Conservation (phyloP, 148 eudicot species). For the Fagopyrum tataricum region DNA sequence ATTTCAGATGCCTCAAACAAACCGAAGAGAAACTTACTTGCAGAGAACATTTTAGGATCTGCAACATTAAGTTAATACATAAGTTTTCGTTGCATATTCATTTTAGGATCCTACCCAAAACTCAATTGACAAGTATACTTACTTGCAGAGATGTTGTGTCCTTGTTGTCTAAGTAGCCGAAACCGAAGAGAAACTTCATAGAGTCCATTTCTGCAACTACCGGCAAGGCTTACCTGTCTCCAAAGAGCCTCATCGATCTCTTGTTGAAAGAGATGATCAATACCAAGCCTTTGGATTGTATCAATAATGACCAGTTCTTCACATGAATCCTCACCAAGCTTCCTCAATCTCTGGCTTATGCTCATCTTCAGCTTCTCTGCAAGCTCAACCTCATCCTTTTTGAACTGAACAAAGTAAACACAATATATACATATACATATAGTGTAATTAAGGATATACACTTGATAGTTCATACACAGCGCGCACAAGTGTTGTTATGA, state of each 20-base stretch:
- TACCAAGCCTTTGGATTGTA: no score
- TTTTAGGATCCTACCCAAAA: no score
- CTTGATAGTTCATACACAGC: no score
- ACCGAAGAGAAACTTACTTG: no score
- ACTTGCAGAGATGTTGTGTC: conserved; percentile 1
- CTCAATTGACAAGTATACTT: conserved; percentile 17
- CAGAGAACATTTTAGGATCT: no score
- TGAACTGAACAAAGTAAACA: background rate
- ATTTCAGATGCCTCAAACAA: conserved; percentile 15
- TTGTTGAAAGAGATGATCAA: no score
- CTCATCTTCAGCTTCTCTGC: conserved; percentile 14
- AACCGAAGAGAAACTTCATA: conserved; percentile 14
- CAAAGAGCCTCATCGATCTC: conserved; percentile 5
- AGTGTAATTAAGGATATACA: no score
- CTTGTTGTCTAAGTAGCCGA: conserved; percentile 13
- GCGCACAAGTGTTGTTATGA: no score
- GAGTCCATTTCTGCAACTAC: background rate
- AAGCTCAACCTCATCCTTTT: background rate
- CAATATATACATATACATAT: background rate
- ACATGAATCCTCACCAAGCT: no score
- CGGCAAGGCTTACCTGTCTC: background rate
- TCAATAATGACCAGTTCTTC: no score
- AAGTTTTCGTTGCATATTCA: no score
- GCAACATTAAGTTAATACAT: no score
- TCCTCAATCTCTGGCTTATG: conserved; percentile 15